phyloP scores from a whole-genome alignment of 2,329 filamentous ascomycete species.

The Botrytis elliptica region DNA sequence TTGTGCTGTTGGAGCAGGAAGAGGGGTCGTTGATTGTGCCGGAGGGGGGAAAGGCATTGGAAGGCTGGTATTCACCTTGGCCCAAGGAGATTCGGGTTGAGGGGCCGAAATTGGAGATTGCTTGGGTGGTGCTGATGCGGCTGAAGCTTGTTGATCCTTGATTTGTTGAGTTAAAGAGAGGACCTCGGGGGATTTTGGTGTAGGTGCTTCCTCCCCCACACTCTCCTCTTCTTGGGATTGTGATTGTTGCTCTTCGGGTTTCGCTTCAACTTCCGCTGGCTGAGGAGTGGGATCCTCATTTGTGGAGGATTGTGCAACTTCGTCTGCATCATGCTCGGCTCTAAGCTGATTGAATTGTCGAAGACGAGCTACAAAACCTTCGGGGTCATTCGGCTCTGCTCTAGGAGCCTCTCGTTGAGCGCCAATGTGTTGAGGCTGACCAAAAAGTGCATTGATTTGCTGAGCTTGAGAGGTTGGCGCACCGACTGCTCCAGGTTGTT shows the following conservation, averaged over 20 bases:
- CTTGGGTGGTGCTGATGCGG: slow-evolving; percentile 49
- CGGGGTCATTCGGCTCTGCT: slow-evolving; percentile 59
- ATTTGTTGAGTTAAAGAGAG: slow-evolving; percentile 82
- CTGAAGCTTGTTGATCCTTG: slow-evolving; percentile 52
- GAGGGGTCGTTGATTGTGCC: slow-evolving; percentile 71
- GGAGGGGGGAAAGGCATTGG: slow-evolving; percentile 73
- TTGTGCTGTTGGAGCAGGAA: slow-evolving; percentile 87
- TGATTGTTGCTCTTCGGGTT: slow-evolving; percentile 26
- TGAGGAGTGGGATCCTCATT: slow-evolving; percentile 36
- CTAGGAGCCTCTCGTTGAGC: slow-evolving; percentile 53
- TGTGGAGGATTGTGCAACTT: slow-evolving; percentile 34
- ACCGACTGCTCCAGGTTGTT: slow-evolving; percentile 30
- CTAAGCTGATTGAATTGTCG: slow-evolving; percentile 80
- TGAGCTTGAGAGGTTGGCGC: slow-evolving; percentile 34
- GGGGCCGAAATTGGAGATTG: slow-evolving; percentile 50
- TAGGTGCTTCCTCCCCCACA: slow-evolving; percentile 26
- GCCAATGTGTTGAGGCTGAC: slow-evolving; percentile 30
- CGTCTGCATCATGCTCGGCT: slow-evolving; percentile 64
- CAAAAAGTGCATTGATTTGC: slow-evolving; percentile 36
- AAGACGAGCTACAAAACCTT: slow-evolving; percentile 63
- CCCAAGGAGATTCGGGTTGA: slow-evolving; percentile 54
- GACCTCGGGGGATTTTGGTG: slow-evolving; percentile 44
- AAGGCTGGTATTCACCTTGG: slow-evolving; percentile 61
- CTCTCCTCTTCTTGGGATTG: slow-evolving; percentile 15
- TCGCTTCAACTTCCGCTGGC: slow-evolving; percentile 30